Conservation (phyloP, 208 protist species). For the Leptomonas seymouri region DNA sequence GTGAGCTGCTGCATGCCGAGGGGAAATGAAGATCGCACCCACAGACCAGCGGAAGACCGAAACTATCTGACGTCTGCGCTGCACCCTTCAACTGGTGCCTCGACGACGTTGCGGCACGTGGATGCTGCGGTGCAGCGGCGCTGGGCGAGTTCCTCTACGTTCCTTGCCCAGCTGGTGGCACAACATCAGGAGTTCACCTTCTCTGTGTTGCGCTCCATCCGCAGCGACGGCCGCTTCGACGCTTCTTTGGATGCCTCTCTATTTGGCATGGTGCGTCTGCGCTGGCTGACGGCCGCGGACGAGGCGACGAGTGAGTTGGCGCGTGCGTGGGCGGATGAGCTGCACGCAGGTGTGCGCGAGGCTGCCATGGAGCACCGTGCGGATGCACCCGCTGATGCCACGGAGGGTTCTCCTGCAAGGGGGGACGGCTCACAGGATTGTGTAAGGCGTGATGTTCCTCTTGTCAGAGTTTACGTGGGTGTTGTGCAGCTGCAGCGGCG, state of each 20-base stretch:
- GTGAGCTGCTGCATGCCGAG: not conserved
- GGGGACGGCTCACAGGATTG: not conserved
- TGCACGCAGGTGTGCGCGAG: not conserved
- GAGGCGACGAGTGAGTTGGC: conserved; percentile 54
- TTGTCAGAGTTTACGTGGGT: conserved; percentile 33
- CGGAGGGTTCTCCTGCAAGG: not conserved
- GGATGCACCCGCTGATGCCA: not conserved
- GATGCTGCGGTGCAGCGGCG: not conserved
- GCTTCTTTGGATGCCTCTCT: conserved; percentile 41
- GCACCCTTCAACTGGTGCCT: too few relatives aligned
- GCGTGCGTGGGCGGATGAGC: not conserved
- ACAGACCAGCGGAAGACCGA: too few relatives aligned
- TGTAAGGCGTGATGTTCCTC: not conserved
- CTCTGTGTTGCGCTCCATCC: conserved; percentile 40
- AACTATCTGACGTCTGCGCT: too few relatives aligned
- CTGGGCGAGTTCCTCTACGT: not conserved
- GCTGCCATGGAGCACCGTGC: not conserved
- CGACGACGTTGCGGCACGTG: too few relatives aligned
- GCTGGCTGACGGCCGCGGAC: conserved; percentile 65
- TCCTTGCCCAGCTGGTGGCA: conserved; percentile 1
- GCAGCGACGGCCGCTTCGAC: conserved; percentile 76
- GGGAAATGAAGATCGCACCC: too few relatives aligned
- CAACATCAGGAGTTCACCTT: conserved; percentile 16
- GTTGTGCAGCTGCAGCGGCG: conserved; percentile 50
- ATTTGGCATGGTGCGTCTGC: conserved; percentile 63